Conservation (phyloP, 768 basidiomycete genomes). For the Phlebiopsis flavidoalba region DNA sequence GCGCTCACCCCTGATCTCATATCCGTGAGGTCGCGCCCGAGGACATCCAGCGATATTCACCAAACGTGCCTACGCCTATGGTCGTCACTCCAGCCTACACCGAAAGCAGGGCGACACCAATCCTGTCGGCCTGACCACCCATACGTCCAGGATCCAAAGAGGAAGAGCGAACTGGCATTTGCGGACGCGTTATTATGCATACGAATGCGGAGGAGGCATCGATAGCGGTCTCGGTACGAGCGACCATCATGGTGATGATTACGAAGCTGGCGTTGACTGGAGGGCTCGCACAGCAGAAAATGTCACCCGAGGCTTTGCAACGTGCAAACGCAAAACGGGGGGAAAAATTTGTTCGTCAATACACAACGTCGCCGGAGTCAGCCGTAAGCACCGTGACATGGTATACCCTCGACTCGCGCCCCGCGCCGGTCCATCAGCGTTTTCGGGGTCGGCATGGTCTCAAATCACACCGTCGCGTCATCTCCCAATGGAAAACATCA, state of each 20-base stretch:
- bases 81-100: conserved; percentile 2
- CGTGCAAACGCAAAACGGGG: conserved; percentile 4
- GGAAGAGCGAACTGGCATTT: conserved; percentile 44
- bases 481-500: conserved; percentile 19
- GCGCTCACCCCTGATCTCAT: conserved; percentile 24
- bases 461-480: conserved; percentile 22
- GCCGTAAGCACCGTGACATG: neutral
- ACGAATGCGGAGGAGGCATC: conserved; percentile 30
- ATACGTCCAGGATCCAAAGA: conserved; percentile 30
- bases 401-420: neutral
- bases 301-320: neutral
- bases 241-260: conserved; percentile 21
- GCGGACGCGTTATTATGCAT: conserved; percentile 59
- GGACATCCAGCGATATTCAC: conserved; percentile 25
- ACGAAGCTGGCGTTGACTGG: conserved; percentile 6
- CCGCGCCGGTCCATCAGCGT: neutral
- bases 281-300: conserved; percentile 3
- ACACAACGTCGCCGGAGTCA: neutral
- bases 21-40: conserved; percentile 26
- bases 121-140: conserved; percentile 15
- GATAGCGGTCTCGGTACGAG: conserved; percentile 48
- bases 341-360: no score
- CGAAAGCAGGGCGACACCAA: conserved; percentile 21
- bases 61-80: conserved; percentile 10
- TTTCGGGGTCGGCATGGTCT: conserved; percentile 13